Base-by-base conservation (phyloP, 495 filamentous ascomycete genomes). In the Extremus antarcticus region DNA sequence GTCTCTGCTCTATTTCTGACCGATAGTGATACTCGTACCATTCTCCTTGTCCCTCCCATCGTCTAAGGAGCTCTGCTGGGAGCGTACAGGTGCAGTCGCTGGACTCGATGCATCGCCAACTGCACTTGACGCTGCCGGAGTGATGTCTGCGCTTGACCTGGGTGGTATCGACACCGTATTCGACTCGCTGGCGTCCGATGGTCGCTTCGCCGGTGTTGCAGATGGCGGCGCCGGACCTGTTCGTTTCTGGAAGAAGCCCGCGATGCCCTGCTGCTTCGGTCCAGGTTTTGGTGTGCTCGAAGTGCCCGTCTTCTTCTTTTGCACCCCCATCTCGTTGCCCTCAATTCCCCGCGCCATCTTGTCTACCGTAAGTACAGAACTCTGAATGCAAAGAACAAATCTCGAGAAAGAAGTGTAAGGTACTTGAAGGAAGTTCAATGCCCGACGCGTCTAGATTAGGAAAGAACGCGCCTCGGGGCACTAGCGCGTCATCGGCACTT, bases 91-190 rank as follows among this genome's bases (percentile, higher is more conserved):
- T 45, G 46, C 39, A 55, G 50, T 50, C 54, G 79, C 75, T 1
- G 80, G 82, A 63, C 79, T 82, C 0, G 74, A 72, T 0, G 77
- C 74, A 29, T 75, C 76, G 9, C 74, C 43, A 21, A 79, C 71
- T 66, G 90, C 88, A 66, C 87, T 92, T 70, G 86, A 94, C 2
- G 88, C 85, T 1, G 84, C 78, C n/a, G 89, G 87, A 0, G 85
- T 88, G 66, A 81, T 63, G 70, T 58, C 50, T 22, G 63, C 56
- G 15, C 50, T 49, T 4, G 62, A 58, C 13, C 29, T 4, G 19
- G 48, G 43, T 1, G 47, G 51, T 15, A 55, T 55, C 45, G 43
- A 50, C 43, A 24, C 47, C 43, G 25, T 49, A 11, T 23, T 56
- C 59, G 11, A 51, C 53, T 55, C 54, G 75, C 73, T 71, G 35